Evolutionary conservation across 2,329 filamentous ascomycete genomes (phyloP).

Genomic region (Bimuria novae-zelandiae): DNA sequence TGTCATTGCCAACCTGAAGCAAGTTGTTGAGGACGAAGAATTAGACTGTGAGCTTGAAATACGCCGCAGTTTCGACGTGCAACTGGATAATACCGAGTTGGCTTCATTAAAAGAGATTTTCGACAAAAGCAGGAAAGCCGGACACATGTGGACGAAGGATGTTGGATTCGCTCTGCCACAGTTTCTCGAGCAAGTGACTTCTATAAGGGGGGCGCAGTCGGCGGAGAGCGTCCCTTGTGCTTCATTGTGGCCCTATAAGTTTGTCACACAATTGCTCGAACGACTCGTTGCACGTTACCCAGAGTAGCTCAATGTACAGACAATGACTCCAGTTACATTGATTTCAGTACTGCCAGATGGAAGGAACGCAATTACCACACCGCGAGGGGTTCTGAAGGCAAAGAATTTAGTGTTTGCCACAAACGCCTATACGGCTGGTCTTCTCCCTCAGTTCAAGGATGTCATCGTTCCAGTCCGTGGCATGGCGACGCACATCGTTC

Average conservation of each 20-base stretch:
- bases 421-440: conserved; percentile 33
- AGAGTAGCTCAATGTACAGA: conserved; percentile 28
- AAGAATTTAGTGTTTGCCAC: conserved; percentile 32
- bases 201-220: conserved; percentile 23
- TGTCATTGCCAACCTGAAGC: conserved; percentile 18
- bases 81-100: conserved; percentile 12
- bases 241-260: conserved; percentile 35
- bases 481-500: conserved; percentile 28
- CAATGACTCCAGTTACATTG: conserved; percentile 22
- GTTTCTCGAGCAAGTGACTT: conserved; percentile 21
- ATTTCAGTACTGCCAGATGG: conserved; percentile 8
- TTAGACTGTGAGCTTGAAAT: conserved; percentile 33
- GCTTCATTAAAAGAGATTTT: conserved; percentile 13
- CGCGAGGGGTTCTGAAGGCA: conserved; percentile 24
- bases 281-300: conserved; percentile 19
- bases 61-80: conserved; percentile 27
- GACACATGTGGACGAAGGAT: conserved; percentile 22
- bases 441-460: conserved; percentile 44
- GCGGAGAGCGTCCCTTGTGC: conserved; percentile 24
- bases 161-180: conserved; percentile 15
- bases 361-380: conserved; percentile 19
- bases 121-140: conserved; percentile 11
- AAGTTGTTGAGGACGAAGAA: conserved; percentile 21
- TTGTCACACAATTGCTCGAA: conserved; percentile 28
- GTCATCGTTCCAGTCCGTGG: conserved; percentile 41